Evolutionary conservation across 2,329 filamentous ascomycete species (phyloP).

Genomic region (Paecilomyces niveus): DNA sequence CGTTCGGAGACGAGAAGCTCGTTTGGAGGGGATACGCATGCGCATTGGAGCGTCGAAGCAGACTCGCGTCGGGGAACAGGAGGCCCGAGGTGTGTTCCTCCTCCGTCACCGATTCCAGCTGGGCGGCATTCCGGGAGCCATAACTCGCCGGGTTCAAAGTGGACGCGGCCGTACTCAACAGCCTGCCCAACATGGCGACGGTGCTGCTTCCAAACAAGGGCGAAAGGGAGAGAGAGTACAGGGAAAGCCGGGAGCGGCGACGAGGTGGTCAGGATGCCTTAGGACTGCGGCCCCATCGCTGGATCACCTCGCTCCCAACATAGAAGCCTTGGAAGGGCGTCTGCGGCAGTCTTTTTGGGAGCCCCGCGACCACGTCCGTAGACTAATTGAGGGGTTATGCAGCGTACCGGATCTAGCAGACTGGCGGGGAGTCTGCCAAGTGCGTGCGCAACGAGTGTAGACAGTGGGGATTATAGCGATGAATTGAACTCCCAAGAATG

Average conservation of each 20-base stretch:
- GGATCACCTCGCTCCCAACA: not conserved
- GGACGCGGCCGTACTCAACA: conserved; percentile 37
- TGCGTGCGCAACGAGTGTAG: not conserved
- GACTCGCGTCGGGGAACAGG: conserved; percentile 39
- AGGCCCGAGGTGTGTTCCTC: conserved; percentile 43
- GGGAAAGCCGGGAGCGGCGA: not conserved
- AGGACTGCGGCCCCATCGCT: not conserved
- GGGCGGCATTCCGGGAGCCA: conserved; percentile 27
- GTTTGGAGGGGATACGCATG: conserved; percentile 36
- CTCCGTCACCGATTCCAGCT: conserved; percentile 42
- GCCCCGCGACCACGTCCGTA: not conserved
- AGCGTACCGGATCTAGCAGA: not conserved
- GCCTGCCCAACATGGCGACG: conserved; percentile 35
- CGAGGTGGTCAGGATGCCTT: conserved; percentile 2
- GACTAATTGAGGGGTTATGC: not conserved
- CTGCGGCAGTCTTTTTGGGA: not conserved
- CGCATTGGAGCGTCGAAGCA: conserved; percentile 33
- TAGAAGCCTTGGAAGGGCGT: not conserved
- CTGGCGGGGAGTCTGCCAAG: conserved; percentile 2
- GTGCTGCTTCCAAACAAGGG: conserved; percentile 7
- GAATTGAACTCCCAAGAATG: not conserved
- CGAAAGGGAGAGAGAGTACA: conserved; percentile 8
- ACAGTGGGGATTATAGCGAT: not conserved
- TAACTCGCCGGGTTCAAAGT: conserved; percentile 36
- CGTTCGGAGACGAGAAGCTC: conserved; percentile 36